Conservation (phyloP, 2,329 filamentous ascomycete genomes). For the Hypoxylon sp. region DNA sequence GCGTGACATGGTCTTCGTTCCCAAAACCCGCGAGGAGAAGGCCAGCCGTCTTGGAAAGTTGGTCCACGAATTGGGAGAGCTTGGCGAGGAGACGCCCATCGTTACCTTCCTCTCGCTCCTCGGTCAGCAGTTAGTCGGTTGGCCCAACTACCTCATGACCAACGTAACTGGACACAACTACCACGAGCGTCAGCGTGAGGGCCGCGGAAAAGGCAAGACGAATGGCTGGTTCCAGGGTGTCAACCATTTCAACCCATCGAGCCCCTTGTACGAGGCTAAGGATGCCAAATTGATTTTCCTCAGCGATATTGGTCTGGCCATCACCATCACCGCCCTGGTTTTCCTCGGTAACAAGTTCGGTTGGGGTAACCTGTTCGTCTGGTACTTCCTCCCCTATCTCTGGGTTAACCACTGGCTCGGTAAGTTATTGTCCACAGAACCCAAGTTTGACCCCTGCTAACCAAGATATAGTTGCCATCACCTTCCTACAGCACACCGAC, state of each 20-base stretch:
- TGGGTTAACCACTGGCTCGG: constrained; percentile 99
- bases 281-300: constrained; percentile 87
- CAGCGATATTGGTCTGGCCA: constrained; percentile 81
- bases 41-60: constrained; percentile 77
- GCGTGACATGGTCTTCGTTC: constrained; percentile 99
- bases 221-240: constrained; percentile 84
- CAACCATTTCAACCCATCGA: constrained; percentile 92
- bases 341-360: constrained; percentile 80
- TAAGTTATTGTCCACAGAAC: too few relatives aligned
- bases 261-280: constrained; percentile 90
- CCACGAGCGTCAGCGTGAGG: constrained; percentile 90
- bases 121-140: constrained; percentile 87
- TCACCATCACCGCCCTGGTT: constrained; percentile 69
- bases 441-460: neutral
- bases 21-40: constrained; percentile 85
- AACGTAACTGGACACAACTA: constrained; percentile 97
- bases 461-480: constrained; percentile 84
- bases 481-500: constrained; percentile 96
- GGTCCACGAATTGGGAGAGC: constrained; percentile 83
- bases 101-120: constrained; percentile 78
- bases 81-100: constrained; percentile 94
- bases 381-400: constrained; percentile 94
- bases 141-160: constrained; percentile 88
- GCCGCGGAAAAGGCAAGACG: constrained; percentile 89
- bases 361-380: constrained; percentile 86